Conservation (phyloP, 2,329 filamentous ascomycete genomes). For the Colletotrichum tropicale region DNA sequence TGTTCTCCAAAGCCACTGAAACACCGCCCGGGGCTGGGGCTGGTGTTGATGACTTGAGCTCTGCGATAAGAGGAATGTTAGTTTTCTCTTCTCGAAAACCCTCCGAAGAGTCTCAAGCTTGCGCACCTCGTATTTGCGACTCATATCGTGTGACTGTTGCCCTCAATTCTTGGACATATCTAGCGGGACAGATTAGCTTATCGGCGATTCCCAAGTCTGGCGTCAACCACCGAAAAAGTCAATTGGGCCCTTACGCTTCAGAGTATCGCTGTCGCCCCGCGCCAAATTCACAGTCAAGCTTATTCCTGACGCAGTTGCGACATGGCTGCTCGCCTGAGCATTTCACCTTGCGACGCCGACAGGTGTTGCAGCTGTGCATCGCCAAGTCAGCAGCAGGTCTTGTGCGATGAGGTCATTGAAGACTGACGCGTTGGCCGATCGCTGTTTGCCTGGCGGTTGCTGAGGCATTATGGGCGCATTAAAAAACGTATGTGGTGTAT, state of each 20-base stretch:
- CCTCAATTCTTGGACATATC: conserved; percentile 14
- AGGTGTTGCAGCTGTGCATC: conserved; percentile 19
- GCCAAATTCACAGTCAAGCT: conserved; percentile 35
- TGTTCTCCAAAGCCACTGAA: background rate
- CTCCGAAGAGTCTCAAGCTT: fast-evolving
- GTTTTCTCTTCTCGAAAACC: background rate
- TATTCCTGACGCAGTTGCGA: conserved; percentile 35
- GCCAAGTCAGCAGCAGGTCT: background rate
- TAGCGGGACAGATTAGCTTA: background rate
- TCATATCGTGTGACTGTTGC: conserved; percentile 7
- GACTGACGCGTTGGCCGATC: conserved; percentile 19
- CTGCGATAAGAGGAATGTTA: background rate
- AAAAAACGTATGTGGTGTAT: background rate
- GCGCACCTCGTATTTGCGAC: background rate
- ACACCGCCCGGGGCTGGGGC: background rate
- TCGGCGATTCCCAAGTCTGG: background rate
- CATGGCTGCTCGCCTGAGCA: conserved; percentile 35
- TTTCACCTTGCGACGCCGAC: conserved; percentile 38
- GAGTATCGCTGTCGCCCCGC: conserved; percentile 18
- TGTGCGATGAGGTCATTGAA: background rate
- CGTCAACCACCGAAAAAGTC: background rate
- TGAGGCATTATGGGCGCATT: conserved; percentile 2
- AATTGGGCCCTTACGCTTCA: conserved; percentile 6
- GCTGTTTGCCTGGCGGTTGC: conserved; percentile 1
- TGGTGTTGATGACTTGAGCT: conserved; percentile 1